Percentiles rank a stretch among this genome's conserved stretches.
These are phyloP conservation scores for Neocucurbitaria cava DNA, from an alignment of 2,329 filamentous ascomycete species.

Conservation along the genomic window DNA sequence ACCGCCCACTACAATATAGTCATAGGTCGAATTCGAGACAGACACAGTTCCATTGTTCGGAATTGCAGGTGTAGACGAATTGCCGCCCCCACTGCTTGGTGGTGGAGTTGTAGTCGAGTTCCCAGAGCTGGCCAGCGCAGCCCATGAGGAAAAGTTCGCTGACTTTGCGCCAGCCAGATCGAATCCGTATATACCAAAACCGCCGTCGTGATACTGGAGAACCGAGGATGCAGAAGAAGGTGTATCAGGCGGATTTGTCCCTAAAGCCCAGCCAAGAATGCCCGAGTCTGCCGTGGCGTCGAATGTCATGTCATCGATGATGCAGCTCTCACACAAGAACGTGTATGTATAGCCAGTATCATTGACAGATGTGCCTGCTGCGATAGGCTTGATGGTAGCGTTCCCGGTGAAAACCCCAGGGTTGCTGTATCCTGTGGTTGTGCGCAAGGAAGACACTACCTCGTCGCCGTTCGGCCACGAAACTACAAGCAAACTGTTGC, in stretches of 20 bases:
- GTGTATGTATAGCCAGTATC: conserved; percentile 58
- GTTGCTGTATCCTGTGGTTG: conserved; percentile 51
- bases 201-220: conserved; percentile 22
- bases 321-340: conserved; percentile 53
- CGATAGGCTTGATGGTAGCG: conserved; percentile 51
- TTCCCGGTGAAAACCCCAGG: conserved; percentile 46
- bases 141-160: conserved; percentile 30
- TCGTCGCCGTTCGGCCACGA: conserved; percentile 56
- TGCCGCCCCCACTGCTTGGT: not conserved
- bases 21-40: conserved; percentile 46
- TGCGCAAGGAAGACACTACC: conserved; percentile 52
- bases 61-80: conserved; percentile 3
- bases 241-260: conserved; percentile 18
- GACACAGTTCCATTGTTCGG: conserved; percentile 12
- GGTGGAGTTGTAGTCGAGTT: not conserved
- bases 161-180: conserved; percentile 25
- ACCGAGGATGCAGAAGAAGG: conserved; percentile 17
- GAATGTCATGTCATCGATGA: conserved; percentile 14
- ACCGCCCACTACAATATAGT: conserved; percentile 51
- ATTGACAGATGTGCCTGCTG: conserved; percentile 58
- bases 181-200: conserved; percentile 27
- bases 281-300: conserved; percentile 1
- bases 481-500: conserved; percentile 53
- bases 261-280: conserved; percentile 21
- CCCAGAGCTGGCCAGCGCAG: conserved; percentile 15